phyloP scores from a whole-genome alignment of 176 grass and related monocot species.

The Ensete ventricosum region DNA sequence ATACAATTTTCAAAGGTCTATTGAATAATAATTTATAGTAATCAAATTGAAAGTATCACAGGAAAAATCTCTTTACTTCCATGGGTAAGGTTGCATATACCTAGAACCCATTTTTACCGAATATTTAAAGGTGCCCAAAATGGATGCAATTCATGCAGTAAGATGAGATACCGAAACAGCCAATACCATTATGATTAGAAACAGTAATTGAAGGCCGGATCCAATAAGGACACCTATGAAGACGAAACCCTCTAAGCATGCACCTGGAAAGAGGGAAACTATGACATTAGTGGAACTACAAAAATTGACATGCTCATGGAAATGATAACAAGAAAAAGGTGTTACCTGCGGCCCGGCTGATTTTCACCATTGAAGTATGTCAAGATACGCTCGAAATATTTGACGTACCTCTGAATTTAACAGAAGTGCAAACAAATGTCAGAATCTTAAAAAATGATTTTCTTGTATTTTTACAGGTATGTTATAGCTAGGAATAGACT shows the following conservation, averaged over 20 bases:
- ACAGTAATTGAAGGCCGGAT: slow-evolving; percentile 87
- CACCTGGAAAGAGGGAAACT: slow-evolving; percentile 48
- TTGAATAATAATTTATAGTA: too few relatives aligned
- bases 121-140: not conserved
- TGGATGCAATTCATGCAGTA: slow-evolving; percentile 4
- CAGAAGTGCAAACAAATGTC: slow-evolving; percentile 17
- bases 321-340: not conserved
- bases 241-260: slow-evolving; percentile 95
- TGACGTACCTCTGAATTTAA: slow-evolving; percentile 83
- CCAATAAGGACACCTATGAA: slow-evolving; percentile 98
- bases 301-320: slow-evolving; percentile 15
- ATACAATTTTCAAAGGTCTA: too few relatives aligned
- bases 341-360: slow-evolving; percentile 75
- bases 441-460: slow-evolving; percentile 12
- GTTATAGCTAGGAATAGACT: slow-evolving; percentile 35
- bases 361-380: slow-evolving; percentile 95
- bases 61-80: too few relatives aligned
- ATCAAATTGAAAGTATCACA: too few relatives aligned
- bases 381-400: slow-evolving; percentile 89
- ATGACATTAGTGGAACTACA: slow-evolving; percentile 13
- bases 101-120: too few relatives aligned
- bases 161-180: slow-evolving; percentile 1
- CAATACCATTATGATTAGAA: slow-evolving; percentile 77
- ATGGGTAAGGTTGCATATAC: too few relatives aligned
- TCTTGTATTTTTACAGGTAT: slow-evolving; percentile 1